Evolutionary conservation across 108 stramenopile genomes (phyloP), one percentile per base, ranked within the genome.

Genomic region (Cyclotella baltica): DNA sequence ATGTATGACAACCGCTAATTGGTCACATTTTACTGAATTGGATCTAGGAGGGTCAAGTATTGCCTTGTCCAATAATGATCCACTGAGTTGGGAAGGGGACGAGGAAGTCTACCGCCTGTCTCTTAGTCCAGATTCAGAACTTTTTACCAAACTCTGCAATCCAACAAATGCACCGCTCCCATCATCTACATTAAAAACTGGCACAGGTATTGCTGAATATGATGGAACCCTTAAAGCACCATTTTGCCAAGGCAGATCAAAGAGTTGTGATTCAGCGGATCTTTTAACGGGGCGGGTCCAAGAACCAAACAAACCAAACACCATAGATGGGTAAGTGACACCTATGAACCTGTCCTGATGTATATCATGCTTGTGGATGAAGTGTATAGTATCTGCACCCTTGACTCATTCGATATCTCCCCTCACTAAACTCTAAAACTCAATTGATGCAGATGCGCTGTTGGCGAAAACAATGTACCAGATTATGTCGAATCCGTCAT

Each of bases 281-380:
- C 62, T 70, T 33, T 50, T 78, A 27, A 40, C 10, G 10, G 69
- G 48, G 1, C 69, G 68, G 0, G 30, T 22, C 8, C 28, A 20
- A 11, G 77, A 78, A 46, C 0, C 25, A n/a, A 70, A 78, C 52
- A 13, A 10, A 9, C 69, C 77, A 4, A 78, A 78, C 52, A 78
- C 77, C 19, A 70, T 78, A 19, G 70, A 78, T 69, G 62, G 36
- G n/a, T n/a, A n/a, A n/a, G n/a, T n/a, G n/a, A n/a, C n/a, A n/a
- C n/a, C n/a, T n/a, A n/a, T n/a, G n/a, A n/a, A n/a, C n/a, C n/a
- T n/a, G n/a, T n/a, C n/a, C n/a, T n/a, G n/a, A n/a, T n/a, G n/a
- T n/a, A n/a, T n/a, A n/a, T n/a, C n/a, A n/a, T n/a, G n/a, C n/a
- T n/a, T n/a, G n/a, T n/a, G n/a, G n/a, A n/a, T n/a, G n/a, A n/a